Base-by-base conservation (phyloP, 306 rosid species). In the Styphnolobium japonicum region DNA sequence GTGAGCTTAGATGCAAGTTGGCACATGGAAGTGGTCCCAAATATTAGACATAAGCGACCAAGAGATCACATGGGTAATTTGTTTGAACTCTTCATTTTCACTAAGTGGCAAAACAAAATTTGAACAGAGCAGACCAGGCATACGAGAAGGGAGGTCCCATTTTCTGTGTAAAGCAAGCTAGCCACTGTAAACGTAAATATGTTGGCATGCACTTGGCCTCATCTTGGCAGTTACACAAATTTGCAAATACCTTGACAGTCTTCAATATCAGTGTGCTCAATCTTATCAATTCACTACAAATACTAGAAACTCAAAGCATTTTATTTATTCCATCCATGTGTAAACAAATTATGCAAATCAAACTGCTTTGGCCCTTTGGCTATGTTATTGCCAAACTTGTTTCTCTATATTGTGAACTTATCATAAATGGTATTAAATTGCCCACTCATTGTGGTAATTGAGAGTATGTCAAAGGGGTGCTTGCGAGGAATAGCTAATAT, bases 101-200 rank as follows among this genome's bases (percentile, higher is more conserved):
- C 79, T 76, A 80, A 80, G 77, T 73, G 85, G 87, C 81, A 76
- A 77, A 86, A 80, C 78, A 61, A 76, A 83, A 83, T 57, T 80
- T 80, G 55, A 79, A 67, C 22, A 56, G 22, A 15, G 29, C 70
- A 64, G 80, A 75, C 2, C 49, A 72, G 9, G 70, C 71, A 40
- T 67, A 39, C 74, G n/a, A n/a, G 68, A 16, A 15, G 31, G 39
- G 64, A 82, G 89, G 89, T 76, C 89, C 89, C 89, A 71, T 80
- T 42, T 71, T 70, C 73, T 39, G 69, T 23, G 77, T 75, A 56
- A 74, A 69, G 73, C 6, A 58, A 19, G n/a, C 34, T 56, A 57
- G 45, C 39, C 51, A 5, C 71, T 71, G 64, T 31, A 33, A 52
- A 46, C 8, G 42, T 56, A 6, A 71, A 46, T 34, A 67, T 60